Evolutionary conservation across 306 rosid genomes (phyloP).

Genomic region (Gillenia trifoliata): DNA sequence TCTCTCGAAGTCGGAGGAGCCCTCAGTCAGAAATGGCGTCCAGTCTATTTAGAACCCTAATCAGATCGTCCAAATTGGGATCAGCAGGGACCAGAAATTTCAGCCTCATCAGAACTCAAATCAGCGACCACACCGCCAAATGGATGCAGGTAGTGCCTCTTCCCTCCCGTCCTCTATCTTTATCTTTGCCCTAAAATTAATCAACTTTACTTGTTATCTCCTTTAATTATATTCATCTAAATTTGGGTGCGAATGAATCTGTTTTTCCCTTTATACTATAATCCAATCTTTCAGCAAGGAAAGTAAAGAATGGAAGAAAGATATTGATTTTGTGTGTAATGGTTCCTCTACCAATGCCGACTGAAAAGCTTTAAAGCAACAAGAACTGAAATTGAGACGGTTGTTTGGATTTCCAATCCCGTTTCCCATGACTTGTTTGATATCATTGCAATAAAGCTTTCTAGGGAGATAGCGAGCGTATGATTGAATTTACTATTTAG

Average conservation of each 20-base stretch:
- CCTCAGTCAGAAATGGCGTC: conserved; percentile 51
- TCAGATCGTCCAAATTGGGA: conserved; percentile 41
- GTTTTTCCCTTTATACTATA: background rate
- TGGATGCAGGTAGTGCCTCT: conserved; percentile 68
- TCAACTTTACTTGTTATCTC: background rate
- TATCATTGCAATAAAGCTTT: background rate
- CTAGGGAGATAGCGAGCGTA: background rate
- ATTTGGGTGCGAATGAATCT: background rate
- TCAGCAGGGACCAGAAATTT: conserved; percentile 37
- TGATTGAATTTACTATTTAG: background rate
- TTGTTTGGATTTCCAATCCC: background rate
- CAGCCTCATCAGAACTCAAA: conserved; percentile 48
- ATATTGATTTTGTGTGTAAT: background rate
- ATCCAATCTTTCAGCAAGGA: background rate
- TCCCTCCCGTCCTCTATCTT: background rate
- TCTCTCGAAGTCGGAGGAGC: background rate
- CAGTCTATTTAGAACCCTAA: conserved; percentile 55
- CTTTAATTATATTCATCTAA: background rate
- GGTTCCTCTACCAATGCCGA: background rate
- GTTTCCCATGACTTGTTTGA: background rate
- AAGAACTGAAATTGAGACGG: background rate
- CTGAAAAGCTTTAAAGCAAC: background rate
- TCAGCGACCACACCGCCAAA: conserved; percentile 69
- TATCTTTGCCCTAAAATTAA: background rate
- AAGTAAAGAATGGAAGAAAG: background rate